These are phyloP conservation scores for Balakata baccata DNA, from an alignment of 345 rosid species.

Conservation along the genomic window DNA sequence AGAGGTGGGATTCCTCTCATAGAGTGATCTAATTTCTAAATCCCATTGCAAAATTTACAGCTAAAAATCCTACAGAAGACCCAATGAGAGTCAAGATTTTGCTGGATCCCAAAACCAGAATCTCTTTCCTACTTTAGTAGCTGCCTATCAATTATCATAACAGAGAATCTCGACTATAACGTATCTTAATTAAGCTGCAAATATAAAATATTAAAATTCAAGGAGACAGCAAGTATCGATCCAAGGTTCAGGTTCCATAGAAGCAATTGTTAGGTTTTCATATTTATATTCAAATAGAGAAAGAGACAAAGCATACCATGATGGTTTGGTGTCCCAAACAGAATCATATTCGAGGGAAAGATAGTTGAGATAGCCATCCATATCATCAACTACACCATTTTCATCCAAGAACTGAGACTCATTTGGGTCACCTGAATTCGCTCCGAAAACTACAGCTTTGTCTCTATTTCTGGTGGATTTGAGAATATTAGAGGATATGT, in stretches of 20 bases:
- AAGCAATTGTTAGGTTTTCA: background rate
- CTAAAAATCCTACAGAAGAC: background rate
- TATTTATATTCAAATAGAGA: background rate
- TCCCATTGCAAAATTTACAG: background rate
- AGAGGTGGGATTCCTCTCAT: background rate
- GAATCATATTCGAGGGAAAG: constrained; percentile 94
- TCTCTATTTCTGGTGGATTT: constrained; percentile 20
- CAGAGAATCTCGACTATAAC: background rate
- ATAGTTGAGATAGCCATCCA: constrained; percentile 82
- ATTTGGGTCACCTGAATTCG: constrained; percentile 39
- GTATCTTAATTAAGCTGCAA: background rate
- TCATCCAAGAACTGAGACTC: constrained; percentile 62
- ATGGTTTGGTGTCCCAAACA: constrained; percentile 98
- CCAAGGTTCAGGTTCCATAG: background rate
- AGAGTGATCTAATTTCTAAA: background rate
- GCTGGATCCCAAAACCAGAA: background rate
- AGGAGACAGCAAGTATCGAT: background rate
- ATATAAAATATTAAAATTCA: background rate
- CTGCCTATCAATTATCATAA: background rate
- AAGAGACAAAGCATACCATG: constrained; percentile 47
- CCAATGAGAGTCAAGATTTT: background rate
- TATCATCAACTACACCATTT: constrained; percentile 62
- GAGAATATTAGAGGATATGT: background rate
- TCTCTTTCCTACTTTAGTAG: background rate
- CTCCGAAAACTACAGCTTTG: constrained; percentile 37